Base-by-base conservation (phyloP, 441 rosid genomes). In the Syzygium syzygioides region DNA sequence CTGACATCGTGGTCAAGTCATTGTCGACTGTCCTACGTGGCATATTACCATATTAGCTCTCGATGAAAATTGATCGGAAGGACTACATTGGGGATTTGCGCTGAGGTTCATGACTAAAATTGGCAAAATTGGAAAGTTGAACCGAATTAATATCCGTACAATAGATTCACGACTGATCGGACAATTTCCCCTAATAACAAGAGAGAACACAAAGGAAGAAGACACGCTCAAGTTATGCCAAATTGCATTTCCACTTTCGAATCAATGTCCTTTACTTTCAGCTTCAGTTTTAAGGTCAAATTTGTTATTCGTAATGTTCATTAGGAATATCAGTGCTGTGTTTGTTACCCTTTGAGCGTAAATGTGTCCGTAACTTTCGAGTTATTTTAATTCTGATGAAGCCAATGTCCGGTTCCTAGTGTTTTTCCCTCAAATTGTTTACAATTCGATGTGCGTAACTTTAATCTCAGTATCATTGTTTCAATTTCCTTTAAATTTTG, bases 61-160 rank as follows among this genome's bases (percentile, higher is more conserved):
- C 14, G 0, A 6, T 4, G 23, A 26, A 19, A 68, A 68, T 34
- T 68, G 14, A 14, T 19, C 2, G 14, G 2, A 34, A 19, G 7
- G 20, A 34, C 25, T 68, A 68, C 3, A 68, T 19, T 34, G 28
- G 13, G 23, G 17, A 18, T 68, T 34, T 1, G 6, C 14, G 12
- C 3, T 4, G 0, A 34, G 23, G 4, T 19, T 34, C 23, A 34
- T 4, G 4, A 34, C 8, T 10, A 34, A 34, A 34, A 68, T 34
- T 34, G 15, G 2, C 2, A 2, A 68, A 68, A 19, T 34, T 68
- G 3, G 25, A 34, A 10, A 34, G 14, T 68, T 34, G 2, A 3
- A 68, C 4, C 5, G 11, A 68, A 68, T 34, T 19, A 34, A 3
- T 48, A 34, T 34, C 11, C 3, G 4, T 5, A 34, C 2, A 1